Conservation (phyloP, 495 filamentous ascomycete genomes). For the Neurospora sp. region DNA sequence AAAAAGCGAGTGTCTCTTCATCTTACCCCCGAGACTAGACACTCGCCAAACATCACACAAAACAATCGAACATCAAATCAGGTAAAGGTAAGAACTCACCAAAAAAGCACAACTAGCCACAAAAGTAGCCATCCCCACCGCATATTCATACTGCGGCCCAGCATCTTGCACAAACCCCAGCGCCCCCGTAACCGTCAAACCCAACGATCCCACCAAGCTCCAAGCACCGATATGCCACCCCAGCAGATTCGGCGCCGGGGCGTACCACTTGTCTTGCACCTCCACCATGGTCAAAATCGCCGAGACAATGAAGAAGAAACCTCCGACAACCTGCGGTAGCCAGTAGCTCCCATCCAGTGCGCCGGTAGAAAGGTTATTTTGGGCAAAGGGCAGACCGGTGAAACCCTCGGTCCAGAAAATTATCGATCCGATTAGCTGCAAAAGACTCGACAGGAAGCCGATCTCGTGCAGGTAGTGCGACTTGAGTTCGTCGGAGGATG, state of each 20-base stretch:
- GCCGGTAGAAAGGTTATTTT: slow-evolving; percentile 22
- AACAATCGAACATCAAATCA: not conserved
- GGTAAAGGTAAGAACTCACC: slow-evolving; percentile 9
- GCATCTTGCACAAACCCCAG: slow-evolving; percentile 38
- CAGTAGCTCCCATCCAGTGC: slow-evolving; percentile 49
- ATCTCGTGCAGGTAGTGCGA: slow-evolving; percentile 58
- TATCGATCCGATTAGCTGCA: slow-evolving; percentile 52
- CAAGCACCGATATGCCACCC: slow-evolving; percentile 43
- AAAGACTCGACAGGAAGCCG: slow-evolving; percentile 55
- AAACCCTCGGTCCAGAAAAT: slow-evolving; percentile 64
- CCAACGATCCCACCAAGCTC: slow-evolving; percentile 45
- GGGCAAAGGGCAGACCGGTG: slow-evolving; percentile 52
- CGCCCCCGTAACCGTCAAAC: slow-evolving; percentile 59
- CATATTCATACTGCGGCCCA: slow-evolving; percentile 44
- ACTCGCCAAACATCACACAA: not conserved
- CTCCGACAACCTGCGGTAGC: slow-evolving; percentile 60
- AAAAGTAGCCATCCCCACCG: slow-evolving; percentile 50
- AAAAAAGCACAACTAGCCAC: slow-evolving; percentile 64
- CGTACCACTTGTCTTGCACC: slow-evolving; percentile 52
- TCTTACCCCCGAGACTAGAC: not conserved
- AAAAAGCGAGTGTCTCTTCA: not conserved
- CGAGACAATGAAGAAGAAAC: slow-evolving; percentile 52
- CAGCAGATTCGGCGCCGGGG: slow-evolving; percentile 45
- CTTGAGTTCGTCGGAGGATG: slow-evolving; percentile 44
- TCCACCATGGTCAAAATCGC: slow-evolving; percentile 57